These are phyloP conservation scores for Amaranthus palmeri DNA, from an alignment of 148 eudicot genomes.

Conservation along the genomic window DNA sequence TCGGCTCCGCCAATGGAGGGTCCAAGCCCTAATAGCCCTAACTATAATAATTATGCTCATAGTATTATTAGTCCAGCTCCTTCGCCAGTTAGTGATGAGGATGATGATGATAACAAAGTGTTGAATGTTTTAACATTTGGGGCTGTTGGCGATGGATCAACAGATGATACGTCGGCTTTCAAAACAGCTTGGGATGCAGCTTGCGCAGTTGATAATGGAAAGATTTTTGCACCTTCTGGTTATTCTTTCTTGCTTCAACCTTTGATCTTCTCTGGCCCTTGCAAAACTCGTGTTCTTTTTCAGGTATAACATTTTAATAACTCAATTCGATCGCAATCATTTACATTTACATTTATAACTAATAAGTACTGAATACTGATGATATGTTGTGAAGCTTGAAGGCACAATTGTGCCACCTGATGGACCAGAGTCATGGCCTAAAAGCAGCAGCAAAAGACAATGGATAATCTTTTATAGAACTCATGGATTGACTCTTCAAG, in stretches of 20 bases:
- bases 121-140: slow-evolving; percentile 65
- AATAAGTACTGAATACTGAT: too few relatives aligned
- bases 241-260: slow-evolving; percentile 68
- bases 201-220: slow-evolving; percentile 49
- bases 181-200: slow-evolving; percentile 87
- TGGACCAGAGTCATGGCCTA: slow-evolving; percentile 87
- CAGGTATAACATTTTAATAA: slow-evolving; percentile 39
- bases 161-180: slow-evolving; percentile 67
- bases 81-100: slow-evolving; percentile 3
- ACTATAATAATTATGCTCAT: background rate
- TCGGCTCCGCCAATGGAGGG: slow-evolving; percentile 49
- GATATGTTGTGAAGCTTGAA: slow-evolving; percentile 42
- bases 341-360: background rate
- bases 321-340: background rate
- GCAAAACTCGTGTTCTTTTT: slow-evolving; percentile 47
- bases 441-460: slow-evolving; percentile 51
- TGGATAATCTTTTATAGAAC: slow-evolving; percentile 79
- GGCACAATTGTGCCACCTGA: slow-evolving; percentile 84
- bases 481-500: slow-evolving; percentile 67
- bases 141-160: slow-evolving; percentile 70
- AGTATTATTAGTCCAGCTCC: slow-evolving; percentile 7
- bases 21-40: slow-evolving; percentile 29
- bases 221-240: slow-evolving; percentile 44
- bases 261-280: slow-evolving; percentile 77
- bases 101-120: background rate